phyloP scores from a whole-genome alignment of 306 rosid genomes.

The Geum urbanum region DNA sequence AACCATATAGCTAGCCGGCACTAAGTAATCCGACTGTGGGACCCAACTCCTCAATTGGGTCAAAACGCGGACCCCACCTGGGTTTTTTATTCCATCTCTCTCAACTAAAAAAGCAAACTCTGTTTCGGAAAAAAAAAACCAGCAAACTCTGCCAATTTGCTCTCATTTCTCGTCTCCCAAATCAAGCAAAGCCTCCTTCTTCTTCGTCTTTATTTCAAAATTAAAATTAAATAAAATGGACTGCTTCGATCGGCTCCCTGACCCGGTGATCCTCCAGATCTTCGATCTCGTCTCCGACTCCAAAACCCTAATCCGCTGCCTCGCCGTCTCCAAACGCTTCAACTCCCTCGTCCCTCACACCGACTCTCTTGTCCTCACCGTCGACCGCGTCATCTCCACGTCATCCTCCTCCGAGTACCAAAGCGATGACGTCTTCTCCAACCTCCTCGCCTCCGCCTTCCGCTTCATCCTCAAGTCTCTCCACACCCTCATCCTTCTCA shows the following conservation, averaged over 20 bases:
- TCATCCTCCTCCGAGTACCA: conserved; percentile 21
- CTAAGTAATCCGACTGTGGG: background rate
- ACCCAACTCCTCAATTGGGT: background rate
- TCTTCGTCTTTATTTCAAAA: background rate
- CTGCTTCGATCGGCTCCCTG: conserved; percentile 42
- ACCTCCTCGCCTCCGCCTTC: conserved; percentile 20
- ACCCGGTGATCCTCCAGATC: conserved; percentile 40
- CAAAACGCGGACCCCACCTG: background rate
- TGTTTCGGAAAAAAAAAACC: too few relatives aligned
- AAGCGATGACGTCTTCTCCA: conserved; percentile 2
- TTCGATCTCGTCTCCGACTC: conserved; percentile 43
- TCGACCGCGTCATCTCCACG: conserved; percentile 39
- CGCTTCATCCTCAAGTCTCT: conserved; percentile 31
- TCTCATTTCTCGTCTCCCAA: background rate
- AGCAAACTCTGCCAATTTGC: too few relatives aligned
- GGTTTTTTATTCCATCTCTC: background rate
- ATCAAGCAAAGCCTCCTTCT: background rate
- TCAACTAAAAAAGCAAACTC: background rate
- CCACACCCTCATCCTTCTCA: conserved; percentile 25
- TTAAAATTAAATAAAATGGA: conserved; percentile 3
- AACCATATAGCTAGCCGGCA: background rate
- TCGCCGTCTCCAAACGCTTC: conserved; percentile 41
- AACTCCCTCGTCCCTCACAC: conserved; percentile 44
- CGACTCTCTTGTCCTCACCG: conserved; percentile 35
- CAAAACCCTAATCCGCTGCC: conserved; percentile 44